Conservation (phyloP, 2,329 filamentous ascomycete species). For the Colletotrichum euphorbiae region DNA sequence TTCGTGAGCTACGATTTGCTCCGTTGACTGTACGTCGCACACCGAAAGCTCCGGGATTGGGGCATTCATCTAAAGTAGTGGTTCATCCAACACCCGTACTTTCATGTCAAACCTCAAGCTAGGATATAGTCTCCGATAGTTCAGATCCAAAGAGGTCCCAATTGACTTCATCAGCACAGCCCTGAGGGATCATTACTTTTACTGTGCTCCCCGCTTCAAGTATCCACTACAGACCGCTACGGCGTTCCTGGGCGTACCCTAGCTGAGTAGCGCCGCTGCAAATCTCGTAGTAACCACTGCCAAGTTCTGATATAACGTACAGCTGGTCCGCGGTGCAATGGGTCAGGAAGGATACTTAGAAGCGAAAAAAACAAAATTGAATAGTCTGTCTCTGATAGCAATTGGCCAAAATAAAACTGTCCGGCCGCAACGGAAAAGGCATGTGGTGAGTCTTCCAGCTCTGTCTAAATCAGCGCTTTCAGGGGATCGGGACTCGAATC, state of each 20-base stretch:
- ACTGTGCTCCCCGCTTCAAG: constrained; percentile 4
- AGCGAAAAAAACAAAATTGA: constrained; percentile 23
- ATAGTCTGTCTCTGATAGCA: constrained; percentile 1
- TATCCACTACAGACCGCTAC: constrained; percentile 19
- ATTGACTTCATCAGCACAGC: no score
- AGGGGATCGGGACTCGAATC: constrained; percentile 20
- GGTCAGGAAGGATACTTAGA: not conserved
- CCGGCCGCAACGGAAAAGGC: no score
- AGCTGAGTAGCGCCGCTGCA: constrained; percentile 35
- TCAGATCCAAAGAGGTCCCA: no score
- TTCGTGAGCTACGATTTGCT: not conserved
- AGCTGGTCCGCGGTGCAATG: constrained; percentile 16
- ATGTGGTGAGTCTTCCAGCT: no score
- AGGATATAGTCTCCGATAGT: no score
- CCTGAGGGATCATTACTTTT: no score
- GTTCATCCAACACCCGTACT: no score
- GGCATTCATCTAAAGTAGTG: no score
- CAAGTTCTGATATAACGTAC: not conserved
- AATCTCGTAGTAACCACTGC: constrained; percentile 35
- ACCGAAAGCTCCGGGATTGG: constrained; percentile 12
- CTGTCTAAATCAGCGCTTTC: constrained; percentile 8
- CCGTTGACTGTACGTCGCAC: constrained; percentile 18
- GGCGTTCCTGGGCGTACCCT: constrained; percentile 22
- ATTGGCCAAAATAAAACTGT: not conserved
- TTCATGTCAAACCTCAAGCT: no score